Conservation (phyloP, 2,329 filamentous ascomycete genomes). For the Cadophora gregata region DNA sequence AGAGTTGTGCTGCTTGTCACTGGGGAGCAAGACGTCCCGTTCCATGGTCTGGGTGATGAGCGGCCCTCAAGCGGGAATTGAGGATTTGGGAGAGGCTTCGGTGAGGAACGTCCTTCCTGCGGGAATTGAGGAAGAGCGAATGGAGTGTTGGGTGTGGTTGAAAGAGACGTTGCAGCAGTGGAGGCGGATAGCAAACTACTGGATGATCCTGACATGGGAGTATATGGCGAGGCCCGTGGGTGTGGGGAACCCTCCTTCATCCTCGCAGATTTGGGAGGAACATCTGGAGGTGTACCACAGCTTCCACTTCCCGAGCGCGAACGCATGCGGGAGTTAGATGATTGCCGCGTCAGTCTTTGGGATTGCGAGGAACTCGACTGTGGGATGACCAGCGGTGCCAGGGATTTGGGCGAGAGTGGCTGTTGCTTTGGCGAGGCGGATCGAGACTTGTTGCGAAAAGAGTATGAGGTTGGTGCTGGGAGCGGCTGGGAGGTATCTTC, state of each 20-base stretch:
- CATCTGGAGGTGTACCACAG: conserved; percentile 48
- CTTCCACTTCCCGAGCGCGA: conserved; percentile 46
- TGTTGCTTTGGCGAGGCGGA: conserved; percentile 44
- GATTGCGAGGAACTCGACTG: conserved; percentile 27
- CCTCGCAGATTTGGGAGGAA: conserved; percentile 49
- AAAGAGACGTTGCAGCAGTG: conserved; percentile 36
- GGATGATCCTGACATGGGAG: conserved; percentile 49
- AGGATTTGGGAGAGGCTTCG: conserved; percentile 25
- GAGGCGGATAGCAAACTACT: conserved; percentile 33
- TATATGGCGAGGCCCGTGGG: conserved; percentile 49
- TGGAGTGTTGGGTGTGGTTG: conserved; percentile 32
- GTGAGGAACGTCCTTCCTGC: conserved; percentile 34
- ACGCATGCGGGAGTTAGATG: conserved; percentile 50
- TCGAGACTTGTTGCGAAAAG: conserved; percentile 19
- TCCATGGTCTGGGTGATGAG: conserved; percentile 36
- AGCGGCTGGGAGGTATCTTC: conserved; percentile 8
- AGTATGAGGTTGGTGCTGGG: conserved; percentile 12
- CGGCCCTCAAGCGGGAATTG: conserved; percentile 28
- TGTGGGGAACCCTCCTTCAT: conserved; percentile 54
- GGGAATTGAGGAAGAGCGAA: conserved; percentile 11
- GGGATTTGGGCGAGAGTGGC: conserved; percentile 58
- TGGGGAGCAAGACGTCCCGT: conserved; percentile 24
- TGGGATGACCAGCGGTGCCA: conserved; percentile 65
- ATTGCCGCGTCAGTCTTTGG: conserved; percentile 30
- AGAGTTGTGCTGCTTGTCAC: conserved; percentile 11